These are phyloP conservation scores for Dothidotthia symphoricarpi DNA, from an alignment of 2,329 filamentous ascomycete genomes.

Conservation along the genomic window DNA sequence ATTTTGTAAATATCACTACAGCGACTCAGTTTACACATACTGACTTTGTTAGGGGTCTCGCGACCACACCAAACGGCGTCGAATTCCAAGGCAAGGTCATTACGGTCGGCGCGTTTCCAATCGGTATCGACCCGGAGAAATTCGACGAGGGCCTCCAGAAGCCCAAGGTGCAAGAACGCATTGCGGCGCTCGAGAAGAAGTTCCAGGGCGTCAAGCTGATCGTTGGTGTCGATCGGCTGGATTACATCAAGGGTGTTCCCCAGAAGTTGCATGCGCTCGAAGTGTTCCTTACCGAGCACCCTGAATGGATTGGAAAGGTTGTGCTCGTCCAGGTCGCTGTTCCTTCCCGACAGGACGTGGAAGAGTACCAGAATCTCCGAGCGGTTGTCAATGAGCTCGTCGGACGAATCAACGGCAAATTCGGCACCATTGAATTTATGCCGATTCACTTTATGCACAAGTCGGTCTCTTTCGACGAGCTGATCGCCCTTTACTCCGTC, in stretches of 20 bases:
- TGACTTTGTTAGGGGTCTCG: slow-evolving; percentile 52
- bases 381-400: slow-evolving; percentile 96
- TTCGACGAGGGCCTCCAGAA: slow-evolving; percentile 87
- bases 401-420: slow-evolving; percentile 93
- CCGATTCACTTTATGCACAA: slow-evolving; percentile 98
- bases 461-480: slow-evolving; percentile 89
- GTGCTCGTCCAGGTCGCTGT: slow-evolving; percentile 95
- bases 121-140: slow-evolving; percentile 96
- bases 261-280: slow-evolving; percentile 96
- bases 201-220: slow-evolving; percentile 96
- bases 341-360: slow-evolving; percentile 90
- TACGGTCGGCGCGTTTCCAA: slow-evolving; percentile 92
- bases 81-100: slow-evolving; percentile 87
- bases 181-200: slow-evolving; percentile 79
- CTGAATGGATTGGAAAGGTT: slow-evolving; percentile 97
- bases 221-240: slow-evolving; percentile 91
- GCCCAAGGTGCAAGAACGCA: slow-evolving; percentile 81
- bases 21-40: not conserved
- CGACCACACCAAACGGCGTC: slow-evolving; percentile 88
- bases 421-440: slow-evolving; percentile 97
- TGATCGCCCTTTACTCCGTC: slow-evolving; percentile 88
- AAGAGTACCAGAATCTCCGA: slow-evolving; percentile 95
- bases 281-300: slow-evolving; percentile 94
- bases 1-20: slow-evolving; percentile 62
- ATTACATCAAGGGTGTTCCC: slow-evolving; percentile 98